Conservation (phyloP, 768 basidiomycete genomes). For the Xerocomus potaroensis region DNA sequence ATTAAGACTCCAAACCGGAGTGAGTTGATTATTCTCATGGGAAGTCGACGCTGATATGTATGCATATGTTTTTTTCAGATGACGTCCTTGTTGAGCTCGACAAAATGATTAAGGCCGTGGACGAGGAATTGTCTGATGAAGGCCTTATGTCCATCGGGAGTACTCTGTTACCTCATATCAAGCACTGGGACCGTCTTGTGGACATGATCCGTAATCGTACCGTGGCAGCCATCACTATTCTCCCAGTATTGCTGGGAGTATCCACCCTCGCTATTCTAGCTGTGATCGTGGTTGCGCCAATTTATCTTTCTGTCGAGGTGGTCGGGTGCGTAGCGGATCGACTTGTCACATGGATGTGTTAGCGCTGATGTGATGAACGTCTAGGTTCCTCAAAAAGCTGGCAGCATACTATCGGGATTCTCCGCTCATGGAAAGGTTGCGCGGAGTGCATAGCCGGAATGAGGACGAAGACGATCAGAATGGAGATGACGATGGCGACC, state of each 20-base stretch:
- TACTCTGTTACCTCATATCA: slow-evolving; percentile 9
- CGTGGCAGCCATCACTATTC: neutral
- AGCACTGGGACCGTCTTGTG: slow-evolving; percentile 15
- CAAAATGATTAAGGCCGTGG: slow-evolving; percentile 16
- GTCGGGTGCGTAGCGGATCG: too few relatives aligned
- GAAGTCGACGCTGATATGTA: neutral
- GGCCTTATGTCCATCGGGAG: slow-evolving; percentile 10
- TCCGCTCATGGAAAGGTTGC: too few relatives aligned
- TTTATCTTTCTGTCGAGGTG: too few relatives aligned
- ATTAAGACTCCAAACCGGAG: slow-evolving; percentile 14
- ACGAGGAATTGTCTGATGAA: slow-evolving; percentile 9
- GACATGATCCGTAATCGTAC: neutral
- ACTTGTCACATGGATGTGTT: too few relatives aligned
- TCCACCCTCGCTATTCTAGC: too few relatives aligned
- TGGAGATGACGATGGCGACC: too few relatives aligned
- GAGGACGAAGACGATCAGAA: too few relatives aligned
- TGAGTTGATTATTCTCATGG: neutral
- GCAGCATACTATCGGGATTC: too few relatives aligned
- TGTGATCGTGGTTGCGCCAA: neutral
- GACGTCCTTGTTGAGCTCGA: slow-evolving; percentile 17
- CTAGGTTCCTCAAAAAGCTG: too few relatives aligned
- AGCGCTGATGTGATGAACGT: too few relatives aligned
- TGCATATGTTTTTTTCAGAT: neutral
- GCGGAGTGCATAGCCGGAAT: too few relatives aligned
- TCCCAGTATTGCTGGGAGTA: too few relatives aligned